Base-by-base conservation (phyloP, 2,329 filamentous ascomycete species). In the Aureobasidium sp. region DNA sequence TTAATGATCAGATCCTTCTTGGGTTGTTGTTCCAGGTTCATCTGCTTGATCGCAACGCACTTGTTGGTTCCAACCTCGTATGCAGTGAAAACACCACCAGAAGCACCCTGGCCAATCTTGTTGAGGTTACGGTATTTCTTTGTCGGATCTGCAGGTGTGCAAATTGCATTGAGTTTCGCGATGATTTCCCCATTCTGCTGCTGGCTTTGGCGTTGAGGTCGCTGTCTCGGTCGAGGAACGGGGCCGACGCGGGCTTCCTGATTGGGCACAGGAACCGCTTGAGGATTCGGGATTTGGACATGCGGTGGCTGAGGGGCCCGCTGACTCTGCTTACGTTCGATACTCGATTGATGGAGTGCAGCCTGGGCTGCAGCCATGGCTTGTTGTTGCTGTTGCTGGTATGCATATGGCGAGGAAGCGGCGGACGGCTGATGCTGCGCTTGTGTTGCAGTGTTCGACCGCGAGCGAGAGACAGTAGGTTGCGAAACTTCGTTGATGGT, bases 1-100 rank as follows among this genome's bases (percentile, higher is more conserved):
- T 99, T 99, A 76, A 99, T 97, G 70, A 99, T 99, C 53, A 97
- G 80, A 69, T 99, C 94, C 76, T 99, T 99, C 83, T 97, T 97
- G 2, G 94, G 94, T 71, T 99, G 94, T 76, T 97, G 89, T 74
- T 97, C 94, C 61, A 99, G 79, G 67, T 97, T 97, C 94, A 99
- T 99, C 79, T 99, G 94, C 79, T 99, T 99, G 77, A 99, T 97
- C 45, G 94, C 94, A 41, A 99, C 94, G 67, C 95, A 86, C 65
- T 88, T 86, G 75, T 96, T 96, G 42, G 86, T 89, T 61, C 85
- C 87, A 66, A 86, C 82, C 74, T 97, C 90, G 72, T 93, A 90
- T 3, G 93, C 94, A 0, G 91, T 96, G 71, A 86, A 99, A 1
- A 99, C 94, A 64, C 94, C 94, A 67, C 94, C 94, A 9, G 93